A percentile compares a stretch with the other conserved stretches of the same genome.
Conservation (phyloP, 106 monocot genomes). For the Apostasia ramifera region DNA sequence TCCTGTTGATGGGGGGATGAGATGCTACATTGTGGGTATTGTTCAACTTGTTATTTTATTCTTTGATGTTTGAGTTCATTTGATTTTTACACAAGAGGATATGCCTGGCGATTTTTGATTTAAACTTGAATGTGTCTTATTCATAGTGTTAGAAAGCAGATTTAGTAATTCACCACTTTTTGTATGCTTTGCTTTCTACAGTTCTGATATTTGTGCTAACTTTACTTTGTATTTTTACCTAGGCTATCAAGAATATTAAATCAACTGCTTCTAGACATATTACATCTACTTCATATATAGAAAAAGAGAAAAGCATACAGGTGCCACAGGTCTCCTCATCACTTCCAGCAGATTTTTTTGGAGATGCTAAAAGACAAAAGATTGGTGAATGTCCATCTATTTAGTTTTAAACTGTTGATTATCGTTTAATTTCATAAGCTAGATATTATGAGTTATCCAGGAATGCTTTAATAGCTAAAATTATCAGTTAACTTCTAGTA, state of each 20-base stretch:
- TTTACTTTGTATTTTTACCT: neutral
- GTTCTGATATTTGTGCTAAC: neutral
- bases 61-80: no score
- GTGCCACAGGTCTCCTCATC: conserved; percentile 37
- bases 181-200: neutral
- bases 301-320: conserved; percentile 22
- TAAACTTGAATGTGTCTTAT: no score
- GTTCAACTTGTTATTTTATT: no score
- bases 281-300: conserved; percentile 17
- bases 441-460: neutral
- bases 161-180: neutral
- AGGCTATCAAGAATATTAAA: conserved; percentile 87
- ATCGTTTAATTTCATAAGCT: neutral
- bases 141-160: no score
- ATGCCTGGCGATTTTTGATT: no score
- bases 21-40: no score
- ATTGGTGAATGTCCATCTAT: conserved; percentile 29
- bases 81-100: no score
- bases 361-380: conserved; percentile 57
- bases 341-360: conserved; percentile 66
- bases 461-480: neutral
- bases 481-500: no score
- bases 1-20: no score
- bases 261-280: conserved; percentile 41
- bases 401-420: neutral